Evolutionary conservation across 2,329 filamentous ascomycete species (phyloP).

Genomic region (Diplocarpon mali): DNA sequence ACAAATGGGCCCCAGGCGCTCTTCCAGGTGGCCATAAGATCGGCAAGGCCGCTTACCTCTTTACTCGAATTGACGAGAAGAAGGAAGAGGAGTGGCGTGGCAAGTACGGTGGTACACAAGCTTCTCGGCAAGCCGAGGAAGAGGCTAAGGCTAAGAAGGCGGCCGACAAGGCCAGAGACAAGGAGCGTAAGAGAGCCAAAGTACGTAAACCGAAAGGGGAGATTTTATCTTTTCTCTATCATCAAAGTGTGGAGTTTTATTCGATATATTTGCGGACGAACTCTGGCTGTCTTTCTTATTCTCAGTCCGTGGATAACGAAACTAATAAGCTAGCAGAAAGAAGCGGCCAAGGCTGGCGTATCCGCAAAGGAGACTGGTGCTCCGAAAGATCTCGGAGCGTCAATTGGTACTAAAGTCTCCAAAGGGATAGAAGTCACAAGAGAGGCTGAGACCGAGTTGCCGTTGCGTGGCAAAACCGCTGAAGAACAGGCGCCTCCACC

Average conservation of each 20-base stretch:
- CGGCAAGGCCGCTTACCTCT: constrained; percentile 67
- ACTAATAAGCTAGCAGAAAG: constrained; percentile 7
- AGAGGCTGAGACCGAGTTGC: constrained; percentile 15
- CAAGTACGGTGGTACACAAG: constrained; percentile 57
- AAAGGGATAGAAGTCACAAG: neutral
- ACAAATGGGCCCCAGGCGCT: constrained; percentile 49
- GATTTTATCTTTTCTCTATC: no score
- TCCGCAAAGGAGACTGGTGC: neutral
- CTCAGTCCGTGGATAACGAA: neutral
- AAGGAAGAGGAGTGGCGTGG: constrained; percentile 78
- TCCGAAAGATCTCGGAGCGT: neutral
- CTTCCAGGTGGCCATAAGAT: constrained; percentile 69
- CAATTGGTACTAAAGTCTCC: neutral
- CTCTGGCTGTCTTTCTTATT: neutral
- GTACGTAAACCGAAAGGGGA: constrained; percentile 19
- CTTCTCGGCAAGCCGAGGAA: constrained; percentile 58
- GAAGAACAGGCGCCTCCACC: constrained; percentile 27
- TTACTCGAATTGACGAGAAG: constrained; percentile 70
- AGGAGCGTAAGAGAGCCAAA: constrained; percentile 35
- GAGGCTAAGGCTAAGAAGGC: constrained; percentile 38
- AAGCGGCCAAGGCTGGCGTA: constrained; percentile 11
- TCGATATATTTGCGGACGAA: neutral
- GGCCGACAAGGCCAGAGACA: constrained; percentile 31
- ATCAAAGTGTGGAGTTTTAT: no score
- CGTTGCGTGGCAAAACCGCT: constrained; percentile 21